Percentiles rank a stretch among this genome's conserved stretches.
Conservation (phyloP, 129 eudicot genomes). For the Flaveria robusta region DNA sequence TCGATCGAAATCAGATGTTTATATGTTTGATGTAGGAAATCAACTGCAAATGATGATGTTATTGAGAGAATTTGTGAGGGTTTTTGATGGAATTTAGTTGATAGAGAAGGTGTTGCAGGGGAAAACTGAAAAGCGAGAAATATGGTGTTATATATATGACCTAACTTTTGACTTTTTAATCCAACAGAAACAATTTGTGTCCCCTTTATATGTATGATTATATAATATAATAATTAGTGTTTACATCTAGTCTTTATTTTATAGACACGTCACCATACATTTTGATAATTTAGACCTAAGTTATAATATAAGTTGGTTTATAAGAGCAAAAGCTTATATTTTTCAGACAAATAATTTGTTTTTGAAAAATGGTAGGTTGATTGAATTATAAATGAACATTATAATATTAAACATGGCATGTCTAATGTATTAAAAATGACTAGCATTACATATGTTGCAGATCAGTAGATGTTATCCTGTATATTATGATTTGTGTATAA, state of each 20-base stretch:
- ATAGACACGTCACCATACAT: neutral
- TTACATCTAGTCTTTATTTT: neutral
- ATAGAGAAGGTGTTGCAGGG: no score
- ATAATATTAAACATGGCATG: no score
- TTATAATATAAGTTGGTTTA: neutral
- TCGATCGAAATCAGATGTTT: neutral
- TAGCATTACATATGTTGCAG: no score
- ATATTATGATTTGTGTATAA: no score
- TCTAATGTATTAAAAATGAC: no score
- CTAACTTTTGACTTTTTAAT: neutral
- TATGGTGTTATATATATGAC: neutral
- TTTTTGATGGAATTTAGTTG: neutral
- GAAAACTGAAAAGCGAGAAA: no score
- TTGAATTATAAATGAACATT: no score
- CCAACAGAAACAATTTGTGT: neutral
- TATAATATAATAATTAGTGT: neutral
- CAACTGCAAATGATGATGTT: neutral
- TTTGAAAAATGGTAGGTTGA: neutral
- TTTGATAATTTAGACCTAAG: neutral
- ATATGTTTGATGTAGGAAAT: no score
- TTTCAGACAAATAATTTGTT: neutral
- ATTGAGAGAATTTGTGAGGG: neutral
- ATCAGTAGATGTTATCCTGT: no score
- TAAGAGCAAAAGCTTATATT: neutral
- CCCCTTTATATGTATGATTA: neutral